Conservation (phyloP, 2,329 filamentous ascomycete genomes). For the Apiospora pterosperma region DNA sequence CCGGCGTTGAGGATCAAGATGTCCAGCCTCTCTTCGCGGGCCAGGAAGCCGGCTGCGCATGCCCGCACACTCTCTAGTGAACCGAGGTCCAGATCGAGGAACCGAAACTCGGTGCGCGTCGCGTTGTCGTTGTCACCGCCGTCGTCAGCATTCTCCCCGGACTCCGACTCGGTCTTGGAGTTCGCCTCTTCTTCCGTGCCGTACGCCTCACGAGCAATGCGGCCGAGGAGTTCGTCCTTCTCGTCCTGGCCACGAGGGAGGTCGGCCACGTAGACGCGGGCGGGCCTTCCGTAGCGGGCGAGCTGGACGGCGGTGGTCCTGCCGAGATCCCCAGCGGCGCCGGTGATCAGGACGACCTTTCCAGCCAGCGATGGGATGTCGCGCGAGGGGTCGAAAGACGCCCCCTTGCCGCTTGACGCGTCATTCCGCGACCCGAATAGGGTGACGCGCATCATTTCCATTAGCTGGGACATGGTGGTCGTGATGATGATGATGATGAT, state of each 20-base stretch:
- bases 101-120: conserved; percentile 19
- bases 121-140: neutral
- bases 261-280: neutral
- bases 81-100: conserved; percentile 33
- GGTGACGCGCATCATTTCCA: neutral
- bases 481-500: neutral
- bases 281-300: neutral
- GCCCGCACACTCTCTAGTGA: conserved; percentile 35
- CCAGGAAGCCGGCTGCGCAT: conserved; percentile 31
- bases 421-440: neutral
- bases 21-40: conserved; percentile 32
- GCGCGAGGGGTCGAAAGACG: neutral
- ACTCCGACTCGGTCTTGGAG: neutral
- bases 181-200: neutral
- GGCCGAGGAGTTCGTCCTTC: neutral
- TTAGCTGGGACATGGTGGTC: neutral
- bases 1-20: conserved; percentile 38
- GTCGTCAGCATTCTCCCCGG: neutral
- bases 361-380: neutral
- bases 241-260: neutral
- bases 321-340: neutral
- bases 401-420: neutral
- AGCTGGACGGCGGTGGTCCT: neutral
- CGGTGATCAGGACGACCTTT: neutral
- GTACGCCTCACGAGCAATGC: neutral